Evolutionary conservation across 2,329 filamentous ascomycete genomes (phyloP), one percentile per base, ranked within the genome.

Genomic region (Alternaria ethzedia): DNA sequence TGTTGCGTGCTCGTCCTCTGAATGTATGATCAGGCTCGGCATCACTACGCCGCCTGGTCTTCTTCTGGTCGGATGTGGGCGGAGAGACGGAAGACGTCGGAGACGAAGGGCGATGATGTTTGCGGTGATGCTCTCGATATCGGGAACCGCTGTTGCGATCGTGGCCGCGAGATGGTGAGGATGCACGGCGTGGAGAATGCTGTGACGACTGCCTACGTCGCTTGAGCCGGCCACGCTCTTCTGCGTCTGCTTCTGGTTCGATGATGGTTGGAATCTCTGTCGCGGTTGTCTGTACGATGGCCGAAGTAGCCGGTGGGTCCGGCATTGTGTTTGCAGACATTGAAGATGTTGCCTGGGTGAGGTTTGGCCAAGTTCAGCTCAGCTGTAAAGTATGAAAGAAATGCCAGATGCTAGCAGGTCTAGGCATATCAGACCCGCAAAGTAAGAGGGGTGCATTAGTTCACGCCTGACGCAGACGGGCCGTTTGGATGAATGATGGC

Each of bases 181-280:
- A 65, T 21, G 74, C 71, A 20, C 74, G 72, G 11, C 65, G 61
- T n/a, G 75, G 74, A 32, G 76, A 75, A 57, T 73, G 70, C 9
- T 71, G 70, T 15, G 75, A 76, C 23, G 73, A 73, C 50, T 68
- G 65, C 9, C 75, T 69, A 49, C 76, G 71, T 56, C 75, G 70
- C 59, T 78, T 78, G 23, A 77, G 70, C 32, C 75, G 75, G 26
- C 76, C 76, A n/a, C 76, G 74, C 36, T 75, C 73, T 57, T 76
- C 68, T 30, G 65, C 63, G 25, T 73, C 71, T 50, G 54, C 61
- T 15, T 70, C 79, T 64, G 85, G 82, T 63, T 79, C 74, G 45
- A 74, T 75, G 30, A 82, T 76, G 26, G 77, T 83, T 43, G 75
- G 76, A 12, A 79, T 78, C 26, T 80, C 76, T 17, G 80, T 82